These are phyloP conservation scores for Tricholoma sp. DNA, from an alignment of 768 basidiomycete species.

Conservation along the genomic window DNA sequence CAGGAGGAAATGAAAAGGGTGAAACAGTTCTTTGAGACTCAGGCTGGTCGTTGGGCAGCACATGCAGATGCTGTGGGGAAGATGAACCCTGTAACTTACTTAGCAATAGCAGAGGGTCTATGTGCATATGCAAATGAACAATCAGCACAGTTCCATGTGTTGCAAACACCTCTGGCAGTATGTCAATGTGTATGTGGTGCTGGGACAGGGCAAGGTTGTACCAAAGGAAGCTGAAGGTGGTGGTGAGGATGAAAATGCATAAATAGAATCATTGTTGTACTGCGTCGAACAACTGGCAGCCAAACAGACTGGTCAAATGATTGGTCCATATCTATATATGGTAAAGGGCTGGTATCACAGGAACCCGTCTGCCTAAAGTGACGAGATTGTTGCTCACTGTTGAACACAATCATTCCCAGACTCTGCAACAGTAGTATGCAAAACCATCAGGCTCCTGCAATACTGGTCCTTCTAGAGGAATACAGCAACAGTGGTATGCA, in stretches of 20 bases:
- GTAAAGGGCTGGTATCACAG: too few species aligned
- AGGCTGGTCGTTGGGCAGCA: not conserved
- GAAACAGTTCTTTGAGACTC: conserved; percentile 3
- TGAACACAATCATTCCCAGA: too few species aligned
- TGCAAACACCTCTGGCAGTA: not conserved
- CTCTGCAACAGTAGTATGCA: not conserved
- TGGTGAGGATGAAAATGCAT: not conserved
- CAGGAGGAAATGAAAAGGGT: conserved; percentile 9
- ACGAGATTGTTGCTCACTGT: too few species aligned
- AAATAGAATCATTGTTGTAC: not conserved
- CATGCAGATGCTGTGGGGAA: not conserved
- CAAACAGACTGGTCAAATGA: too few species aligned
- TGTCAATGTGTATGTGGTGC: not conserved
- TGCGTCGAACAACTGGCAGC: not conserved
- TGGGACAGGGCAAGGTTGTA: not conserved
- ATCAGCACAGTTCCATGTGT: not conserved
- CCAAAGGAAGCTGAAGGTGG: not conserved
- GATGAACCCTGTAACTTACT: not conserved
- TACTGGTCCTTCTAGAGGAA: not conserved
- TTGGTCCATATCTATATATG: not conserved
- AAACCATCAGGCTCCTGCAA: not conserved
- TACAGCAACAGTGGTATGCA: not conserved
- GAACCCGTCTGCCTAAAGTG: too few species aligned
- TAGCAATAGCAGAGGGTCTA: not conserved
- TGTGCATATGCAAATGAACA: not conserved